Conservation (phyloP, 2,329 filamentous ascomycete genomes). For the Pseudogymnoascus sp. region DNA sequence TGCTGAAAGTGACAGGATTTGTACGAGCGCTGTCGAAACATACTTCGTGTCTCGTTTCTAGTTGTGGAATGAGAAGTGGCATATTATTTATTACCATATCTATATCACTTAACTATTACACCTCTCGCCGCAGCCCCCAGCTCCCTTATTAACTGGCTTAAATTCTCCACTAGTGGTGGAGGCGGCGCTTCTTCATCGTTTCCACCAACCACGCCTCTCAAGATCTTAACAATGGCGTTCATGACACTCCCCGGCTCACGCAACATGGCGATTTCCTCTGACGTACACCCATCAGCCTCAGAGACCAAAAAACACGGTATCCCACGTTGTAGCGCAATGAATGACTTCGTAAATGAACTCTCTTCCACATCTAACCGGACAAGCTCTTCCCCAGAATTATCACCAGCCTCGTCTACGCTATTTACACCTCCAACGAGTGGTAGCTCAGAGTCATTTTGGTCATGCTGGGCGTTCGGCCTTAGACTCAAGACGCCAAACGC, state of each 20-base stretch:
- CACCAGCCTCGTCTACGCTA: conserved; percentile 14
- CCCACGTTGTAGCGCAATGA: conserved; percentile 49
- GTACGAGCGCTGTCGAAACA: background rate
- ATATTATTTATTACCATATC: background rate
- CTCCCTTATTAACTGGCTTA: conserved; percentile 58
- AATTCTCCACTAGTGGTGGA: conserved; percentile 61
- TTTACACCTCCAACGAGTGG: conserved; percentile 33
- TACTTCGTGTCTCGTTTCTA: background rate
- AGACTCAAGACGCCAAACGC: conserved; percentile 54
- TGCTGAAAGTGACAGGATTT: background rate
- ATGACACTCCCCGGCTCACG: conserved; percentile 54
- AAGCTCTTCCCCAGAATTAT: conserved; percentile 23
- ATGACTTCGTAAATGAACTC: conserved; percentile 47
- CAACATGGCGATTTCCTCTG: conserved; percentile 29
- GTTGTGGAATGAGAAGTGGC: background rate
- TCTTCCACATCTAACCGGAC: conserved; percentile 54
- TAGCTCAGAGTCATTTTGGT: conserved; percentile 18
- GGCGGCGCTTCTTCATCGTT: conserved; percentile 34
- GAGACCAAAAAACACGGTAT: conserved; percentile 40
- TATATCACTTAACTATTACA: background rate
- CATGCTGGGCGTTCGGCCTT: conserved; percentile 34
- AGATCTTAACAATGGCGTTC: conserved; percentile 49
- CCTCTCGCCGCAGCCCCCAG: conserved; percentile 46
- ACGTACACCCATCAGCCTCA: conserved; percentile 32
- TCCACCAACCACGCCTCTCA: conserved; percentile 46